phyloP scores from a whole-genome alignment of 2,329 filamentous ascomycete genomes.

The Penicillium sp. region DNA sequence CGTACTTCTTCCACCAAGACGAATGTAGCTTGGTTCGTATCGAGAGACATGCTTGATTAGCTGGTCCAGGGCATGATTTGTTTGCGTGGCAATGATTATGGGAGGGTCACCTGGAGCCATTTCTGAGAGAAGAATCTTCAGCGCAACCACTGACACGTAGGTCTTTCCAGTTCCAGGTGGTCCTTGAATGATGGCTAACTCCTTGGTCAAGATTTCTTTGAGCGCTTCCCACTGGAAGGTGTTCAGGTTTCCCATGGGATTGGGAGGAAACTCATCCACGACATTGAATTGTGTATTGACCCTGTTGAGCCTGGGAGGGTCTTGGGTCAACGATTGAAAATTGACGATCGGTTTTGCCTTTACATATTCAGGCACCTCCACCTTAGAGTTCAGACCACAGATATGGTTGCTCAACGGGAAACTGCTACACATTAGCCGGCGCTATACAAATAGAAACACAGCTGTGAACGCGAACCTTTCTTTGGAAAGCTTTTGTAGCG shows the following conservation, averaged over 20 bases:
- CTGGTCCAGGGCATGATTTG: conserved; percentile 87
- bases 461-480: conserved; percentile 45
- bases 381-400: conserved; percentile 36
- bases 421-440: conserved; percentile 27
- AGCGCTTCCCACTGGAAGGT: conserved; percentile 68
- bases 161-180: conserved; percentile 82
- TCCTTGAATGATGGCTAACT: conserved; percentile 75
- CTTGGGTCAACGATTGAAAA: conserved; percentile 46
- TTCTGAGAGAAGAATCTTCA: conserved; percentile 65
- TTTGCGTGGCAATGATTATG: conserved; percentile 79
- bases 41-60: conserved; percentile 63
- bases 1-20: conserved; percentile 67
- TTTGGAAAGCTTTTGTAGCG: conserved; percentile 63
- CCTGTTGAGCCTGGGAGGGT: conserved; percentile 33
- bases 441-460: background rate
- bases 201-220: conserved; percentile 65
- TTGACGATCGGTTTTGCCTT: conserved; percentile 50
- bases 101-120: conserved; percentile 58
- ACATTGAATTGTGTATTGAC: conserved; percentile 51
- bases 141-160: conserved; percentile 69
- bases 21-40: conserved; percentile 62
- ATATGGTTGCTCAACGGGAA: conserved; percentile 48
- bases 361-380: conserved; percentile 55
- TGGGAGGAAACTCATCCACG: conserved; percentile 53
- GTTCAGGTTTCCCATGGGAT: conserved; percentile 56